A percentile compares a stretch with the other conserved stretches of the same genome.
These are phyloP conservation scores for Euphorbia peplus DNA, from an alignment of 345 rosid genomes.

Conservation along the genomic window DNA sequence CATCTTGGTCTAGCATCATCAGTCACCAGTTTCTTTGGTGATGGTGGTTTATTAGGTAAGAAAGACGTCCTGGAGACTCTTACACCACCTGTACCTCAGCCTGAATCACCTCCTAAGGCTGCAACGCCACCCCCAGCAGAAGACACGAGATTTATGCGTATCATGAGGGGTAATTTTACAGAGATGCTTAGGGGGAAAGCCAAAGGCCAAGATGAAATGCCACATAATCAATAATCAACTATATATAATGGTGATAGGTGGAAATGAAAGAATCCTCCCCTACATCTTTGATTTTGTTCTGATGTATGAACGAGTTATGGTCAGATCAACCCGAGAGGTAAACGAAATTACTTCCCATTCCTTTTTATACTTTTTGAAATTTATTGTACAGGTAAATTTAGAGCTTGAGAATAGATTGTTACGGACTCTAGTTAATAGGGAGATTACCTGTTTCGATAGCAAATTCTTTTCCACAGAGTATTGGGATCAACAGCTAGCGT, in stretches of 20 bases:
- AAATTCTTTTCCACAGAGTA: no score
- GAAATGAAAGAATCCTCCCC: no score
- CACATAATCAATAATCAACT: constrained; percentile 23
- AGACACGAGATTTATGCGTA: constrained; percentile 88
- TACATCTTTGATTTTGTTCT: not conserved
- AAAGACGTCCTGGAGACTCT: constrained; percentile 43
- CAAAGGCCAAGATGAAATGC: constrained; percentile 57
- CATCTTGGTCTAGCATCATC: constrained; percentile 93
- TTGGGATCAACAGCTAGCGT: no score
- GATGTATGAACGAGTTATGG: not conserved
- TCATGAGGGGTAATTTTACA: constrained; percentile 84
- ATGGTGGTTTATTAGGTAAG: constrained; percentile 75
- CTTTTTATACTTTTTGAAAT: not conserved
- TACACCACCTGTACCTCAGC: constrained; percentile 26
- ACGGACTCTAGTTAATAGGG: no score
- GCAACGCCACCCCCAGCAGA: constrained; percentile 39
- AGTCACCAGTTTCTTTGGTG: constrained; percentile 83
- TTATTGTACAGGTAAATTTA: constrained; percentile 4
- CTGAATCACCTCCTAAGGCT: constrained; percentile 47
- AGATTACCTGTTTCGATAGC: no score
- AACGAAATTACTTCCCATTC: not conserved
- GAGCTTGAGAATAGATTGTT: constrained; percentile 1
- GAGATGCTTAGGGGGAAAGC: constrained; percentile 81
- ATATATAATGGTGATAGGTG: not conserved
- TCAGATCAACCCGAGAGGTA: not conserved